phyloP scores from a whole-genome alignment of 768 basidiomycete genomes.

The Chalciporus piperatus region DNA sequence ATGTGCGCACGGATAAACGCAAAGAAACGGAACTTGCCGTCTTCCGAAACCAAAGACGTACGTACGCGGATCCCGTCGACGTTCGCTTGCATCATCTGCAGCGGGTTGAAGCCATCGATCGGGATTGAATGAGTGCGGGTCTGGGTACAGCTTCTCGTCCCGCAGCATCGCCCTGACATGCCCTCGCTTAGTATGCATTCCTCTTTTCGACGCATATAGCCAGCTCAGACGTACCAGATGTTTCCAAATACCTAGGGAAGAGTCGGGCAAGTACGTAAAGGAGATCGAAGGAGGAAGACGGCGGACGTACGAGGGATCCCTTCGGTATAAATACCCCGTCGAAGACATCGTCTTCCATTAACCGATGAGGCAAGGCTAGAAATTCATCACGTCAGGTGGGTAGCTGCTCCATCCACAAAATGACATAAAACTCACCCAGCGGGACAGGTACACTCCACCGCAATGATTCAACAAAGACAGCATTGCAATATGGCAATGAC shows the following conservation, averaged over 20 bases:
- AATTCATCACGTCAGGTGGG: background rate
- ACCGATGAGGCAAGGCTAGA: conserved; percentile 59
- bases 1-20: background rate
- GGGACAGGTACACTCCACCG: conserved; percentile 61
- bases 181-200: background rate
- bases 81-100: conserved; percentile 20
- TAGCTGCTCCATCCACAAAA: no score
- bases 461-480: conserved; percentile 53
- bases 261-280: conserved; percentile 9
- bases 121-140: conserved; percentile 51
- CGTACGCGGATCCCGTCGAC: conserved; percentile 41
- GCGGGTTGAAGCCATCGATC: conserved; percentile 44
- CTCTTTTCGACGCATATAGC: background rate
- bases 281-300: background rate
- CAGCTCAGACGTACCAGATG: conserved; percentile 45
- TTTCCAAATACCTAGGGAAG: conserved; percentile 49
- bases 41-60: conserved; percentile 51
- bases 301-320: conserved; percentile 52
- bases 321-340: conserved; percentile 57
- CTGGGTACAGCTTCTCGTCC: conserved; percentile 48
- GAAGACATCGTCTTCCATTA: conserved; percentile 67
- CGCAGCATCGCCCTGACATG: conserved; percentile 42
- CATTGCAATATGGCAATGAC: conserved; percentile 56
- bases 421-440: conserved; percentile 39
- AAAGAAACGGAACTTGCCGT: conserved; percentile 21